A percentile compares a stretch with the other conserved stretches of the same genome.
phyloP scores from a whole-genome alignment of 345 rosid species.

The Eucalyptus cloeziana region DNA sequence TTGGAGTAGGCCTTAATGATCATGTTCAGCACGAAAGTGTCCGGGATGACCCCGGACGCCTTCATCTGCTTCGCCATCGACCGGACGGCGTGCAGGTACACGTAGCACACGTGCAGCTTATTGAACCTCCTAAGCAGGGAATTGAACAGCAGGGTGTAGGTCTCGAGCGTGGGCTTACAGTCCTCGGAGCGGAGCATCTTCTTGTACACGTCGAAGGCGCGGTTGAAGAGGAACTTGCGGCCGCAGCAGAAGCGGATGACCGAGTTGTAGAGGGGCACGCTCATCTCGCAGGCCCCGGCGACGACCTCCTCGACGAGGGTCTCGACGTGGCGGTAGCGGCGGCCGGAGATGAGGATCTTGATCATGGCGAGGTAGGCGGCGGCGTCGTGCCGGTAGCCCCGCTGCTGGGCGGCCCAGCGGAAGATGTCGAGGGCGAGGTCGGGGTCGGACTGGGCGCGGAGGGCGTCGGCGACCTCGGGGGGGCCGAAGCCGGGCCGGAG shows the following conservation, averaged over 20 bases:
- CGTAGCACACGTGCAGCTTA: constrained; percentile 57
- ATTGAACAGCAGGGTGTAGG: constrained; percentile 45
- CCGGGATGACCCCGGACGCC: constrained; percentile 65
- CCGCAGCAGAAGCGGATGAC: constrained; percentile 70
- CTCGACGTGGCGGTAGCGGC: constrained; percentile 60
- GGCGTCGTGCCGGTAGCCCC: constrained; percentile 60
- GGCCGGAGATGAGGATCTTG: constrained; percentile 44
- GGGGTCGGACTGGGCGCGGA: constrained; percentile 72
- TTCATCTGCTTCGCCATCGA: constrained; percentile 88
- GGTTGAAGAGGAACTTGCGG: constrained; percentile 60
- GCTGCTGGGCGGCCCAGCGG: constrained; percentile 83
- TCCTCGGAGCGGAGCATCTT: constrained; percentile 57
- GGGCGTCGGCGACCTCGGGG: constrained; percentile 49
- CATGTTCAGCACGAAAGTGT: constrained; percentile 74
- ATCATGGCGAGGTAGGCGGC: constrained; percentile 55
- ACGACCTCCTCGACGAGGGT: constrained; percentile 68
- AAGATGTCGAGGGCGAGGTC: constrained; percentile 84
- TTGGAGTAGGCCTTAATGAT: constrained; percentile 73
- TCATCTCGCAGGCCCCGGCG: constrained; percentile 74
- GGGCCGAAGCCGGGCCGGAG: constrained; percentile 80
- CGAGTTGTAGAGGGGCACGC: constrained; percentile 59
- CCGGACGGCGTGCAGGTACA: constrained; percentile 68
- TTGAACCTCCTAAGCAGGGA: constrained; percentile 66
- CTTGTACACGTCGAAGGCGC: constrained; percentile 75
- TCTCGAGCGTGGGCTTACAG: constrained; percentile 74